Evolutionary conservation across 129 eudicot species (phyloP).

Genomic region (Pulicaria dysenterica): DNA sequence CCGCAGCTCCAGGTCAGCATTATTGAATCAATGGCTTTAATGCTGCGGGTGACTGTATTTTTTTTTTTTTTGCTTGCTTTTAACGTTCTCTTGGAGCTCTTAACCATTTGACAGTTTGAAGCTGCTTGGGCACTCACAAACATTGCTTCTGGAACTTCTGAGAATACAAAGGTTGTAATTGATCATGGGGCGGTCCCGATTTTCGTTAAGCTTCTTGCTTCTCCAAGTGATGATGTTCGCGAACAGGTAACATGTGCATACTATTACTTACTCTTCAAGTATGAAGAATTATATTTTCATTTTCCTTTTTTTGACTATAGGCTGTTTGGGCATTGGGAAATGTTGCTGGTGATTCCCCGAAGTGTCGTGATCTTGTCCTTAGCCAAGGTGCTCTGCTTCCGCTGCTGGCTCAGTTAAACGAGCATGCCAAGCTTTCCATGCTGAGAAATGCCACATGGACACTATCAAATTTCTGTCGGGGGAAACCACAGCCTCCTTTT

Average conservation of each 20-base stretch:
- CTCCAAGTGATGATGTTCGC: conserved; percentile 88
- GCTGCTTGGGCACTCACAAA: conserved; percentile 98
- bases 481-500: conserved; percentile 88
- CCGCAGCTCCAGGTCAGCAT: conserved; percentile 87
- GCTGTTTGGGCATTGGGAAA: conserved; percentile 97
- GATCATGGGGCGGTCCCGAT: conserved; percentile 86
- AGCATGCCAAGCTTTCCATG: conserved; percentile 87
- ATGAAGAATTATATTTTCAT: not conserved
- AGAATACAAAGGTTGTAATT: conserved; percentile 76
- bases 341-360: conserved; percentile 91
- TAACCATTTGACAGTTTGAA: conserved; percentile 58
- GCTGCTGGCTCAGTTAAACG: conserved; percentile 68
- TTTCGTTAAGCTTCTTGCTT: conserved; percentile 77
- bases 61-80: not conserved
- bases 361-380: conserved; percentile 88
- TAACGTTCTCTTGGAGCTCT: not conserved
- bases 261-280: not conserved
- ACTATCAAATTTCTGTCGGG: conserved; percentile 83
- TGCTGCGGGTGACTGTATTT: not conserved
- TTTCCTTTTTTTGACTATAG: conserved; percentile 29
- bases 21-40: not conserved
- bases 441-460: conserved; percentile 96
- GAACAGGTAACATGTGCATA: conserved; percentile 60
- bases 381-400: conserved; percentile 77
- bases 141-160: conserved; percentile 93